Evolutionary conservation across 768 basidiomycete genomes (phyloP).

Genomic region (Pulveroboletus frians): DNA sequence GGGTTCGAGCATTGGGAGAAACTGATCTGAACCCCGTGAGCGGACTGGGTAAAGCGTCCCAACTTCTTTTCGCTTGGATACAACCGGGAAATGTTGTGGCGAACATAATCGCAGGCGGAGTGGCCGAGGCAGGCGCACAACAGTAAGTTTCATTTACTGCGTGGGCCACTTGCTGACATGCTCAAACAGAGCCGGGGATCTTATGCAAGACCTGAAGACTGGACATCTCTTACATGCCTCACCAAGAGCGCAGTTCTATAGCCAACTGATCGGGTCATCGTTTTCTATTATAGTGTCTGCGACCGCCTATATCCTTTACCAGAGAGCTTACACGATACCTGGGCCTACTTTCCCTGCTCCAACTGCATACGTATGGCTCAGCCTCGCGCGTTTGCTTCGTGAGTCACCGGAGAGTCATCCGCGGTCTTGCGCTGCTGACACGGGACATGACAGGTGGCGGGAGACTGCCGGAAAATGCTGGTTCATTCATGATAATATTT

Average conservation of each 20-base stretch:
- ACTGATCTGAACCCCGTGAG: slow-evolving; percentile 93
- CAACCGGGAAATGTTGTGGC: slow-evolving; percentile 96
- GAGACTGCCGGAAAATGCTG: slow-evolving; percentile 69
- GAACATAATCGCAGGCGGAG: slow-evolving; percentile 94
- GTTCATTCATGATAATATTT: slow-evolving; percentile 74
- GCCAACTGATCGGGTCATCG: slow-evolving; percentile 85
- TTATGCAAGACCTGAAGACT: slow-evolving; percentile 99
- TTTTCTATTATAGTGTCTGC: slow-evolving; percentile 87
- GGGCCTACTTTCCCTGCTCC: slow-evolving; percentile 95
- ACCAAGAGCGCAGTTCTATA: slow-evolving; percentile 90
- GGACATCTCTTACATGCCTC: slow-evolving; percentile 90
- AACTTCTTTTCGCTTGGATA: slow-evolving; percentile 89
- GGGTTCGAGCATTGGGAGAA: slow-evolving; percentile 91
- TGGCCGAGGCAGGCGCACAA: slow-evolving; percentile 93
- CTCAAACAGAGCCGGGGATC: slow-evolving; percentile 74
- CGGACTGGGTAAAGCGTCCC: slow-evolving; percentile 91
- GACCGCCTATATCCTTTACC: slow-evolving; percentile 83
- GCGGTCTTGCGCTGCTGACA: slow-evolving; percentile 1
- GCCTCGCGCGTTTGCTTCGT: slow-evolving; percentile 72
- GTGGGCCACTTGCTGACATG: background rate
- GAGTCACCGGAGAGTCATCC: slow-evolving; percentile 25
- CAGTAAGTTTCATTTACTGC: slow-evolving; percentile 47
- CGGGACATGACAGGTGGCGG: slow-evolving; percentile 58
- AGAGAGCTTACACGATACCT: slow-evolving; percentile 81
- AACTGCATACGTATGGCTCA: slow-evolving; percentile 90